These are phyloP conservation scores for Arthrobotrys pseudoclavata DNA, from an alignment of 2,329 filamentous ascomycete species.

Conservation along the genomic window DNA sequence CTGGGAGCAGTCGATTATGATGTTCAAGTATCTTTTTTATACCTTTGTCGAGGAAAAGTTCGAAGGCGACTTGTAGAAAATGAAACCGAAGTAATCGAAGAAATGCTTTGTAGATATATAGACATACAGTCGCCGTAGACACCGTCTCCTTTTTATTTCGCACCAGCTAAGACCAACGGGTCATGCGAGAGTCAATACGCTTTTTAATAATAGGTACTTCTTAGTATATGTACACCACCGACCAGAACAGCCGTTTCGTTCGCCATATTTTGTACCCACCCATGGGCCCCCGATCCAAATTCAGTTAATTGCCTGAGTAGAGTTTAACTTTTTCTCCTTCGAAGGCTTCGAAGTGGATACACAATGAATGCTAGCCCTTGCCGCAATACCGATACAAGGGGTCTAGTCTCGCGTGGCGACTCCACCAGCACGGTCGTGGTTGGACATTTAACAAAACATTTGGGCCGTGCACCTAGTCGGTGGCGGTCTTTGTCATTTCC, in stretches of 20 bases:
- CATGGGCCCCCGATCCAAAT: not conserved
- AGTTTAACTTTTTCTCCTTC: not conserved
- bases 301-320: constrained; percentile 19
- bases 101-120: not conserved
- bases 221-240: not conserved
- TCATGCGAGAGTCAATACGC: constrained; percentile 26
- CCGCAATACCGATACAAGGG: constrained; percentile 34
- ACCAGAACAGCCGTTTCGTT: constrained; percentile 1
- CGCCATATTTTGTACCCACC: not conserved
- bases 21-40: not conserved
- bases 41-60: not conserved
- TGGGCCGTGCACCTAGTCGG: constrained; percentile 21
- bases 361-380: constrained; percentile 28
- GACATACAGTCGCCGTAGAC: not conserved
- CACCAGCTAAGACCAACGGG: not conserved
- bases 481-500: constrained; percentile 32
- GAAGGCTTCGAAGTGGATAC: constrained; percentile 3
- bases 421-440: constrained; percentile 21
- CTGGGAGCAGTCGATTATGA: not conserved
- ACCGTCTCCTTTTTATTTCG: constrained; percentile 17
- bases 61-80: too few relatives aligned
- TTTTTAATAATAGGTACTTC: constrained; percentile 1
- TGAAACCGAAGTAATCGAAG: too few relatives aligned
- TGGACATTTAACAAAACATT: constrained; percentile 20
- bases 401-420: constrained; percentile 30